Evolutionary conservation across 768 basidiomycete genomes (phyloP).

Genomic region (Podaxis carcinomalis): DNA sequence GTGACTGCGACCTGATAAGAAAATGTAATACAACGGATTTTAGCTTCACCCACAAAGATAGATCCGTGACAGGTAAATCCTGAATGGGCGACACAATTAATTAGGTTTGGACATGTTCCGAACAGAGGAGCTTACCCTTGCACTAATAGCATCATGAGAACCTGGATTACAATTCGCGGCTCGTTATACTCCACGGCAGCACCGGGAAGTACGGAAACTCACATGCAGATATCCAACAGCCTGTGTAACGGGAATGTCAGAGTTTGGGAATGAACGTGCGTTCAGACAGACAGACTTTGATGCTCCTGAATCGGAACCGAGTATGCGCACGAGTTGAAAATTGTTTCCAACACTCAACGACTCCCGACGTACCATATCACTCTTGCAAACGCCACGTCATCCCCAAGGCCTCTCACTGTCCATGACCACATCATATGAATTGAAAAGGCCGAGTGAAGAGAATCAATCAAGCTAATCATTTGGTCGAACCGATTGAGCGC

Average conservation of each 20-base stretch:
- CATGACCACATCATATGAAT: slow-evolving; percentile 11
- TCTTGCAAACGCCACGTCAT: neutral
- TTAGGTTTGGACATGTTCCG: neutral
- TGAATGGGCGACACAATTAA: neutral
- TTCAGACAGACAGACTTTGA: slow-evolving; percentile 3
- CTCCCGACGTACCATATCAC: slow-evolving; percentile 3
- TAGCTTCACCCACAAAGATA: slow-evolving; percentile 4
- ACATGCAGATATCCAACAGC: slow-evolving; percentile 9
- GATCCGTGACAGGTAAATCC: slow-evolving; percentile 7
- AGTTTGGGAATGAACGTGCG: neutral
- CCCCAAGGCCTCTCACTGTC: slow-evolving; percentile 4
- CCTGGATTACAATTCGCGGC: neutral
- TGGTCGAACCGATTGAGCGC: neutral
- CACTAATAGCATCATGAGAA: slow-evolving; percentile 7
- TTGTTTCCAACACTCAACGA: neutral
- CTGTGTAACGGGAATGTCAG: neutral
- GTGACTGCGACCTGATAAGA: neutral
- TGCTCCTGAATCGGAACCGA: neutral
- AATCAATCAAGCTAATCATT: neutral
- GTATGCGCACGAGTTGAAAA: neutral
- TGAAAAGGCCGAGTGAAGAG: slow-evolving; percentile 10
- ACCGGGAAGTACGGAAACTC: neutral
- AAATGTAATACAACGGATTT: neutral
- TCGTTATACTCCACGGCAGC: neutral
- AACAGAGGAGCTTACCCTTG: slow-evolving; percentile 3